phyloP scores from a whole-genome alignment of 2,329 filamentous ascomycete species.

The Xylariales sp. region DNA sequence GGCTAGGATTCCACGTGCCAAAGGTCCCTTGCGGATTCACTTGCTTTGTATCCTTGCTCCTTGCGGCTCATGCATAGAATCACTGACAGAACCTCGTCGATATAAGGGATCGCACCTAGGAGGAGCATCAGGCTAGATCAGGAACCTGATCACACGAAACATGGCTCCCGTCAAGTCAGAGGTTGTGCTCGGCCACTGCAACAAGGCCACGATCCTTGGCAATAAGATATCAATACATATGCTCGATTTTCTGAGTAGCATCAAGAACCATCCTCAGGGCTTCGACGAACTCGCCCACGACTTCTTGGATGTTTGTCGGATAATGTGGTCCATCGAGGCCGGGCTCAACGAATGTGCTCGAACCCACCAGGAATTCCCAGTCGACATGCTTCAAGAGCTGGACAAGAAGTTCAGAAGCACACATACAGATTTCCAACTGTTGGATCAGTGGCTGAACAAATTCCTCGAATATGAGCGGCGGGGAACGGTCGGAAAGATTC shows the following conservation, averaged over 20 bases:
- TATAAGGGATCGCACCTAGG: no score
- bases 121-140: no score
- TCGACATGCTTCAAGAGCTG: constrained; percentile 59
- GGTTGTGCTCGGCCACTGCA: constrained; percentile 20
- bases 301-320: constrained; percentile 62
- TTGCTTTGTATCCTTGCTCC: no score
- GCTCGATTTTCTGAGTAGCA: constrained; percentile 57
- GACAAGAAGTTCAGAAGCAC: constrained; percentile 59
- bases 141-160: no score
- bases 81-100: no score
- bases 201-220: constrained; percentile 52
- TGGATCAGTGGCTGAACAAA: constrained; percentile 59
- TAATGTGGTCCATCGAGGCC: constrained; percentile 64
- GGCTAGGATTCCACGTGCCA: no score
- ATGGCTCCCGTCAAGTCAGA: constrained; percentile 7
- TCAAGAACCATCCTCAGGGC: constrained; percentile 48
- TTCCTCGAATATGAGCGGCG: constrained; percentile 60
- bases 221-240: constrained; percentile 62
- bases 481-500: constrained; percentile 54
- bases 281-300: constrained; percentile 58
- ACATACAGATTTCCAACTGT: constrained; percentile 55
- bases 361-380: constrained; percentile 48
- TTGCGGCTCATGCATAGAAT: no score
- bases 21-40: no score
- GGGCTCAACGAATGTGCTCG: constrained; percentile 53